Base-by-base conservation (phyloP, 148 eudicot species). In the Cornus florida region DNA sequence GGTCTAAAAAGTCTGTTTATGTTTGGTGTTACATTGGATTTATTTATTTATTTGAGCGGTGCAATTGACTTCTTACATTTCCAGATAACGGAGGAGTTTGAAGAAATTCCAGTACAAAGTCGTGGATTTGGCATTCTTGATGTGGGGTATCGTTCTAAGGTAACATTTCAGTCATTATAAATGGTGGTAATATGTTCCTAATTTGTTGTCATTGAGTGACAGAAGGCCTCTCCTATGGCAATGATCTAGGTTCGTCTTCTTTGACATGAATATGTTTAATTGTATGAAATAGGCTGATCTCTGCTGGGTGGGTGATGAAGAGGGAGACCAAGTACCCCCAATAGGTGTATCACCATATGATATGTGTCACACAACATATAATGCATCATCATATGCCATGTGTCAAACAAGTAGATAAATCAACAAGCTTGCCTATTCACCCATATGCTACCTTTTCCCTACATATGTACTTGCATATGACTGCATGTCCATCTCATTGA, bases 91-190 rank as follows among this genome's bases (percentile, higher is more conserved):
- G 99, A 95, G 82, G 97, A 95, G 10, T 95, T 95, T 86, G 97
- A 89, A 79, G 99, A 95, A 88, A 82, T 95, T 79, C 88, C 92
- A 5, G 99, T 95, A 71, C 99, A 95, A 86, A 95, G 99, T 85
- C 95, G 99, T 73, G 99, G 99, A 73, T 95, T 95, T 79, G 97
- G 99, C 77, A 92, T 95, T 89, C 99, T 95, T 83, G 99, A 95
- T 83, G 90, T 95, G 77, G 99, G 99, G 31, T 95, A 87, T 78
- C 94, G 97, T 67, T 95, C 99, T 70, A 83, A 92, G 97, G 99
- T 93, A 88, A 75, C 72, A 16, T 74, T 43, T 38, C 38, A 22
- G 22, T 67, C 31, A 64, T 41, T 43, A 13, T 57, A 20, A 19
- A 31, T 66, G 11, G 39, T 43, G 17, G 32, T 33, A 24, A 38